These are phyloP conservation scores for Phialophora chinensis DNA, from an alignment of 2,329 filamentous ascomycete species.

Conservation along the genomic window DNA sequence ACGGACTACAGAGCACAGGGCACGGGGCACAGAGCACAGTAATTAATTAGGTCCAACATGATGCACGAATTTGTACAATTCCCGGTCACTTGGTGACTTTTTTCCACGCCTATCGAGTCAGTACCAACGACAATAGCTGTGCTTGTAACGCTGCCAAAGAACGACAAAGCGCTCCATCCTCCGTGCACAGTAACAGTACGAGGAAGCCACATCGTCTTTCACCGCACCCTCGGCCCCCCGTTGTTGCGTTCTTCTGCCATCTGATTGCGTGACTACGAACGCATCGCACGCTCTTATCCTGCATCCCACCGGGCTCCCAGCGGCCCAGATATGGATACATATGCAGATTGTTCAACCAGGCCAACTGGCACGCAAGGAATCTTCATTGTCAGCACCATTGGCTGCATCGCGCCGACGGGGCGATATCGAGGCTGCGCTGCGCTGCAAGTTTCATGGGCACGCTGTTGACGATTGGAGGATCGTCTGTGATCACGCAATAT, in stretches of 20 bases:
- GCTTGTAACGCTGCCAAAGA: background rate
- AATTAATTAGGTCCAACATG: background rate
- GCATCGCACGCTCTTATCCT: background rate
- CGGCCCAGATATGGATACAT: background rate
- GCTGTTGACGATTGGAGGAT: slow-evolving; percentile 3
- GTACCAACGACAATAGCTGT: background rate
- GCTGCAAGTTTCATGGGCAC: background rate
- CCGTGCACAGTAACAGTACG: too few relatives aligned
- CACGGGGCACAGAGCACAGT: too few relatives aligned
- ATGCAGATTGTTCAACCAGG: slow-evolving; percentile 3
- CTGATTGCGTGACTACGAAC: background rate
- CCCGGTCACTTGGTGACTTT: background rate
- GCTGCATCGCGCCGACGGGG: background rate
- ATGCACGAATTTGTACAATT: background rate
- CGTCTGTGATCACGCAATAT: slow-evolving; percentile 18
- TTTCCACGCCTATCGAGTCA: background rate
- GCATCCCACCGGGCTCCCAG: background rate
- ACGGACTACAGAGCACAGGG: background rate
- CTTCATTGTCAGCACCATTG: slow-evolving; percentile 3
- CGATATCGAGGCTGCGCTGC: slow-evolving; percentile 8
- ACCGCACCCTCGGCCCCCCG: too few relatives aligned
- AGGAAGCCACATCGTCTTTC: too few relatives aligned
- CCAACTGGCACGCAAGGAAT: background rate
- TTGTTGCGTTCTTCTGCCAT: background rate
- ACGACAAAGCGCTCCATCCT: too few relatives aligned